phyloP scores from a whole-genome alignment of 208 protist species.

The Acanthamoeba sp. region DNA sequence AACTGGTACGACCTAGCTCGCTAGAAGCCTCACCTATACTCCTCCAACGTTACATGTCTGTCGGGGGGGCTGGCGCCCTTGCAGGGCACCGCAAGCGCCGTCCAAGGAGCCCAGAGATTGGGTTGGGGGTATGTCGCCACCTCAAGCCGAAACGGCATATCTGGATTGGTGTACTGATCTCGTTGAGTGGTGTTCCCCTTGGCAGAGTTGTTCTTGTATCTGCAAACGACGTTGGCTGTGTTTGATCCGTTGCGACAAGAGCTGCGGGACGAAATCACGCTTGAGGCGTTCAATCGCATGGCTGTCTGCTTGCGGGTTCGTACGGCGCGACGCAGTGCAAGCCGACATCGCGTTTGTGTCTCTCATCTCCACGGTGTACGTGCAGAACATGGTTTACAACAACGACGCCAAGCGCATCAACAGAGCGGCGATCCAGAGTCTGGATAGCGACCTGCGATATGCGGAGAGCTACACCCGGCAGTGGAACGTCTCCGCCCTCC shows the following conservation, averaged over 20 bases:
- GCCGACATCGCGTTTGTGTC: no score
- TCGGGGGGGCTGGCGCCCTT: background rate
- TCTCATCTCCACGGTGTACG: background rate
- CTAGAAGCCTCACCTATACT: no score
- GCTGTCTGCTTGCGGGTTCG: background rate
- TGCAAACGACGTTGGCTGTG: slow-evolving; percentile 38
- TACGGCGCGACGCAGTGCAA: no score
- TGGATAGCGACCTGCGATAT: slow-evolving; percentile 1
- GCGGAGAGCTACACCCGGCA: slow-evolving; percentile 8
- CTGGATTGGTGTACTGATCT: no score
- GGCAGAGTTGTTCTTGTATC: slow-evolving; percentile 33
- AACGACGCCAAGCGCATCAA: slow-evolving; percentile 48
- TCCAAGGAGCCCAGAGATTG: slow-evolving; percentile 14
- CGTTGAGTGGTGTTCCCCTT: background rate
- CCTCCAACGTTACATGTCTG: background rate
- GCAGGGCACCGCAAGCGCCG: background rate
- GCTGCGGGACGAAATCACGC: slow-evolving; percentile 32
- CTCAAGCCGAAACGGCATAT: no score
- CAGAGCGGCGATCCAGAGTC: slow-evolving; percentile 14
- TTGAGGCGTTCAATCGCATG: slow-evolving; percentile 25
- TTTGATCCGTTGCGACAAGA: slow-evolving; percentile 47
- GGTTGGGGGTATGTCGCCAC: background rate
- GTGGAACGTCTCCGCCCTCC: slow-evolving; percentile 10
- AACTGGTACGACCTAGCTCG: background rate
- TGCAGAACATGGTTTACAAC: slow-evolving; percentile 38